phyloP scores from a whole-genome alignment of 2,329 filamentous ascomycete species.

The Aureobasidium namibiae region DNA sequence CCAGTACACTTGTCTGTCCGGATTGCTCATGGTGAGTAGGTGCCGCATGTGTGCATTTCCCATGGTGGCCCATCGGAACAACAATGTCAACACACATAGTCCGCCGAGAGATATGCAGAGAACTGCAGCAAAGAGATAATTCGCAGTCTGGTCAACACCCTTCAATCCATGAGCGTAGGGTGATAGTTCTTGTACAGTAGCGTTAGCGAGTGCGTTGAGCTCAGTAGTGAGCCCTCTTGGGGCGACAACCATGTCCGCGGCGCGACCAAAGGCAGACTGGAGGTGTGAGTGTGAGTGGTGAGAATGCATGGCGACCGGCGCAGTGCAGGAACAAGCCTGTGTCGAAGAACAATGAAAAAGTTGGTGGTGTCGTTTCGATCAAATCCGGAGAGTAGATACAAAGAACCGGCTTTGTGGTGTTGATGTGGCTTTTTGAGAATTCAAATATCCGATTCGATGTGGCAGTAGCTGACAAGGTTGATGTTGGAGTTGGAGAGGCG shows the following conservation, averaged over 20 bases:
- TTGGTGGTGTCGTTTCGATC: slow-evolving; percentile 2
- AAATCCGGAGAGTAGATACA: slow-evolving; percentile 15
- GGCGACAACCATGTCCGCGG: slow-evolving; percentile 6
- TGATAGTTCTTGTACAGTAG: slow-evolving; percentile 10
- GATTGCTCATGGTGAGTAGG: slow-evolving; percentile 35
- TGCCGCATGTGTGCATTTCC: slow-evolving; percentile 37
- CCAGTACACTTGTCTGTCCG: slow-evolving; percentile 38
- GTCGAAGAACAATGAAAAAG: slow-evolving; percentile 8
- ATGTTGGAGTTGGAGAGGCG: not conserved
- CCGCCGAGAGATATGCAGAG: slow-evolving; percentile 31
- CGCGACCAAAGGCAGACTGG: slow-evolving; percentile 5
- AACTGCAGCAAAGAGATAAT: slow-evolving; percentile 40
- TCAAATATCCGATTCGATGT: not conserved
- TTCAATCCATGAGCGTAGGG: slow-evolving; percentile 35
- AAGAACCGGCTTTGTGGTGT: slow-evolving; percentile 14
- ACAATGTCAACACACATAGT: slow-evolving; percentile 30
- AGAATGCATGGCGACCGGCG: slow-evolving; percentile 17
- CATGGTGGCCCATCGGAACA: slow-evolving; percentile 35
- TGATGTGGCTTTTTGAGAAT: not conserved
- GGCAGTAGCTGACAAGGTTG: not conserved
- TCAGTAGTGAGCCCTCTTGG: slow-evolving; percentile 10
- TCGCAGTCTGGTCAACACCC: slow-evolving; percentile 40
- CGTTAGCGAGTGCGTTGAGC: slow-evolving; percentile 15
- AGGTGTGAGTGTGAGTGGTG: slow-evolving; percentile 15
- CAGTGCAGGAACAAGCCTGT: slow-evolving; percentile 2